Percentiles rank a stretch among this genome's conserved stretches.
Evolutionary conservation across 2,329 filamentous ascomycete genomes (phyloP).

Genomic region (Scedosporium aurantiacum): DNA sequence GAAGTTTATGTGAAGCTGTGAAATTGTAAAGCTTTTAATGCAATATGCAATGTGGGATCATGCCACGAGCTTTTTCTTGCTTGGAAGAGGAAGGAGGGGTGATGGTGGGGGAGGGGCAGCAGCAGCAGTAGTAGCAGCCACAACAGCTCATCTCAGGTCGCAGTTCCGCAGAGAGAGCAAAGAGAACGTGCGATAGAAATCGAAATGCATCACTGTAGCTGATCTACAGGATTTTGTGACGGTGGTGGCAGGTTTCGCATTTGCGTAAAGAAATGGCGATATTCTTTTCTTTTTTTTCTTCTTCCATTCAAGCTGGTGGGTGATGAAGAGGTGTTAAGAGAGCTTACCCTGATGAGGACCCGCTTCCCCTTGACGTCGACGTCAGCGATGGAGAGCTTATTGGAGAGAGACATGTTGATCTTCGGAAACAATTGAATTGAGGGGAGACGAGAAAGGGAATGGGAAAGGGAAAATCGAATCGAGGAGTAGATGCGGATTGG

Average conservation of each 20-base stretch:
- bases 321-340: background rate
- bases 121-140: too few relatives aligned
- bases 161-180: too few relatives aligned
- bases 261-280: too few relatives aligned
- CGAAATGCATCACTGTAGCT: too few relatives aligned
- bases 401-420: constrained; percentile 83
- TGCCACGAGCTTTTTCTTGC: background rate
- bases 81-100: background rate
- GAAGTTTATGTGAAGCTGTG: too few relatives aligned
- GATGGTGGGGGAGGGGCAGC: background rate
- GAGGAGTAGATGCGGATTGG: background rate
- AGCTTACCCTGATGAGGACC: constrained; percentile 85
- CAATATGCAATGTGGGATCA: too few relatives aligned
- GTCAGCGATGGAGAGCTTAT: constrained; percentile 94
- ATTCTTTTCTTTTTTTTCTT: too few relatives aligned
- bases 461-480: background rate
- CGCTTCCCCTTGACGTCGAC: constrained; percentile 97
- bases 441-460: background rate
- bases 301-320: background rate
- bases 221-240: too few relatives aligned
- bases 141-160: too few relatives aligned
- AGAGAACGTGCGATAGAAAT: too few relatives aligned
- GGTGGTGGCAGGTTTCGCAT: too few relatives aligned
- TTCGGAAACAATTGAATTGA: background rate
- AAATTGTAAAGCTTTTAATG: too few relatives aligned